Evolutionary conservation across 1,284 basidiomycete species (phyloP), one percentile per base, ranked within the genome.

Genomic region (Malassezia restricta): DNA sequence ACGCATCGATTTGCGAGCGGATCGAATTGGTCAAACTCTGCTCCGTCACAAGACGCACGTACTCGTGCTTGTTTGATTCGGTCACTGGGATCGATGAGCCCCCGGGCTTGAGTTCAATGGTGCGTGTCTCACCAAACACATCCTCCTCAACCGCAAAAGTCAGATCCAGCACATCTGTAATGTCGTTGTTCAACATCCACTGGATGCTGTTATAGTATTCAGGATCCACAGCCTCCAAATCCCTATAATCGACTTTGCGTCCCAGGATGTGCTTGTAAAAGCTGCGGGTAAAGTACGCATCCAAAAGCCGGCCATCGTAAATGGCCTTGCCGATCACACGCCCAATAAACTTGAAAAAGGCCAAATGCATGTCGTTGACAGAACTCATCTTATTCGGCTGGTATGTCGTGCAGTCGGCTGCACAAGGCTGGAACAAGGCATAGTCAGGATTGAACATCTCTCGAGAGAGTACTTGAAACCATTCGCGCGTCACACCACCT

Each of bases 391-490:
- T 88, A 77, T 96, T 94, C 5, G 92, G 91, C 74, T 95, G 90
- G 73, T 96, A 95, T 2, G 90, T 95, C 54, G 87, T 80, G 63
- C 83, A 82, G 74, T 95, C 90, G 5, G 89, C 90, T 0, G 64
- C 66, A 45, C 61, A 95, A 8, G 92, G 92, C 72, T 95, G 88
- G 80, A 98, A 99, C 17, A 98, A 80, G 6, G 89, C 90, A 66
- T 98, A 95, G 76, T 94, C 88, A n/a, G 94, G 91, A 73, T 99
- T 90, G 76, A 99, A 96, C 86, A 99, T 99, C 74, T 95, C 91
- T 49, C 90, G 81, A 1, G 92, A 91, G 17, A 99, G 81, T 49
- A 95, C 92, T 65, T 90, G 87, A 82, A 92, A 95, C 92, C 92
- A 96, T 76, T 96, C 92, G 59, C 92, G 81, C 3, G 94, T 95